Conservation (phyloP, 176 grass and related monocot genomes). For the Triticum timopheevii region DNA sequence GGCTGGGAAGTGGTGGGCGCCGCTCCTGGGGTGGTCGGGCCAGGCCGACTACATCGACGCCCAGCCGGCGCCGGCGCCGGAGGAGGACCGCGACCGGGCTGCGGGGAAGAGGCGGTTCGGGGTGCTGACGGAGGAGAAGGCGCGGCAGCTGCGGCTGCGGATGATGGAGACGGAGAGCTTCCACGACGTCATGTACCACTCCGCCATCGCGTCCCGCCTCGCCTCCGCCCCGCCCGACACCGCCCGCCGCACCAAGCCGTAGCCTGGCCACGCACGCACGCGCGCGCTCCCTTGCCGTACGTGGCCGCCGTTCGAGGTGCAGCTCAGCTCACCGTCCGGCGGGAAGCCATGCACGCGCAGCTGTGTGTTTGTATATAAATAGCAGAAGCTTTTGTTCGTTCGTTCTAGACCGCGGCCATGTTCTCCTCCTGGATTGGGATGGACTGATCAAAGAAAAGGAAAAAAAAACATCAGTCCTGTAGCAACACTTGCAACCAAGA, state of each 20-base stretch:
- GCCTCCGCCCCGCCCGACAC: slow-evolving; percentile 55
- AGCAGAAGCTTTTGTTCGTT: background rate
- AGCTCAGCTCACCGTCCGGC: background rate
- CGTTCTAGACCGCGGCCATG: too few species aligned
- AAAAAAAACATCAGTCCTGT: too few species aligned
- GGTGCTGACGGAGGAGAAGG: slow-evolving; percentile 87
- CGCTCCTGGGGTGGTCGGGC: slow-evolving; percentile 74
- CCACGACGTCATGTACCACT: slow-evolving; percentile 98
- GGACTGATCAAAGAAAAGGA: too few species aligned
- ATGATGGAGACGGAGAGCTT: slow-evolving; percentile 81
- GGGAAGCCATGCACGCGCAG: background rate
- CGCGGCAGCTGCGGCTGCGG: slow-evolving; percentile 68
- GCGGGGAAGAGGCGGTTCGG: slow-evolving; percentile 38
- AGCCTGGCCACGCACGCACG: background rate
- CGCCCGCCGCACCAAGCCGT: background rate
- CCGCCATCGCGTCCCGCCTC: slow-evolving; percentile 95
- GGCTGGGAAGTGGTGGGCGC: slow-evolving; percentile 70
- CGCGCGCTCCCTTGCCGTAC: background rate
- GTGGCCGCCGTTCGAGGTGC: background rate
- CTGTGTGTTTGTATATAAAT: background rate
- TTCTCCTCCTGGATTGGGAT: too few species aligned
- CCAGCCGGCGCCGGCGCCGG: background rate
- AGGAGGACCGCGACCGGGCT: background rate
- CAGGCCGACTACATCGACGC: slow-evolving; percentile 80
- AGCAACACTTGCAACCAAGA: too few species aligned